phyloP scores from a whole-genome alignment of 768 basidiomycete genomes.

The button mushroom (Agaricus bisporus) region DNA sequence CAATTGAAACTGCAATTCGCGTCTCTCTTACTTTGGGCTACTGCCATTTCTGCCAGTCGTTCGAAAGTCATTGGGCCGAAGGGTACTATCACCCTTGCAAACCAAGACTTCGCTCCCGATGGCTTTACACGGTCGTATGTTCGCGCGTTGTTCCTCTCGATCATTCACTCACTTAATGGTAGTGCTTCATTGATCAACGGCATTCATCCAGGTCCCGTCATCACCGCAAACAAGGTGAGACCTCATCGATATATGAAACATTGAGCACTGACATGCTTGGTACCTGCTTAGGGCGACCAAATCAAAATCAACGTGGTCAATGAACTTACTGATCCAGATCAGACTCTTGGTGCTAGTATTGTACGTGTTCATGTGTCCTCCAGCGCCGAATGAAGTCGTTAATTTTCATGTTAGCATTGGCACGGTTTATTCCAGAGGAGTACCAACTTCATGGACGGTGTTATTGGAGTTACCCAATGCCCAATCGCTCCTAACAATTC shows the following conservation, averaged over 20 bases:
- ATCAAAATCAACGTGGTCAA: slow-evolving; percentile 43
- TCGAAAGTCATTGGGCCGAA: background rate
- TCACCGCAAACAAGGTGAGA: slow-evolving; percentile 11
- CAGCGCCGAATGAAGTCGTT: background rate
- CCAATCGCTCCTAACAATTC: slow-evolving; percentile 33
- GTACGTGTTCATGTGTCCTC: slow-evolving; percentile 21
- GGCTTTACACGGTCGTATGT: slow-evolving; percentile 13
- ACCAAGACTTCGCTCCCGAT: slow-evolving; percentile 8
- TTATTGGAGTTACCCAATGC: slow-evolving; percentile 32
- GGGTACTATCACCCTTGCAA: slow-evolving; percentile 4
- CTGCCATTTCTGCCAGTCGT: background rate
- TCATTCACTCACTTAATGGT: background rate
- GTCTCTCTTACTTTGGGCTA: background rate
- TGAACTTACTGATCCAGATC: slow-evolving; percentile 37
- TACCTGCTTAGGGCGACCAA: slow-evolving; percentile 23
- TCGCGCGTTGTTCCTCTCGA: background rate
- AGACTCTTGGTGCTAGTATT: slow-evolving; percentile 43
- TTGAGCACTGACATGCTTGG: background rate
- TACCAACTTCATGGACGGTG: slow-evolving; percentile 34
- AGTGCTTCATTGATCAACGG: slow-evolving; percentile 9
- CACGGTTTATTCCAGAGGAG: slow-evolving; percentile 33
- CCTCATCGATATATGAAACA: background rate
- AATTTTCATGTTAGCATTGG: slow-evolving; percentile 32
- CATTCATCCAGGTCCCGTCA: slow-evolving; percentile 12
- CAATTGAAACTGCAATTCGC: background rate